phyloP scores from a whole-genome alignment of 2,329 filamentous ascomycete species.

The Zymoseptoria pseudotritici region DNA sequence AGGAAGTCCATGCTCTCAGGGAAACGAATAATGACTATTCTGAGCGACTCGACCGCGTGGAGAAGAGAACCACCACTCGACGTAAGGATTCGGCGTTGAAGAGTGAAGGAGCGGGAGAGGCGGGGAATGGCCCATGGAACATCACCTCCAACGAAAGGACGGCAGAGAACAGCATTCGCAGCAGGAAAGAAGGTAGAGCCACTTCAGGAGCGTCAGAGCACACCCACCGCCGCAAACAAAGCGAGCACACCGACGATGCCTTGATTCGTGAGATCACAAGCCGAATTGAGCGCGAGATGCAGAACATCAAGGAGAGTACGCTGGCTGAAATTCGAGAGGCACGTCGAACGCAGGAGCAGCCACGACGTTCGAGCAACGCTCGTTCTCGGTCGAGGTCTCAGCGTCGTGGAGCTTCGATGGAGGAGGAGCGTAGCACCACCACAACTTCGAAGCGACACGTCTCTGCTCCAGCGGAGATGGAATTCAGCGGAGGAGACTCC shows the following conservation, averaged over 20 bases:
- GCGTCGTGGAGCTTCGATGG: conserved; percentile 1
- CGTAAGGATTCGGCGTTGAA: background rate
- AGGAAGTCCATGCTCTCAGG: conserved; percentile 33
- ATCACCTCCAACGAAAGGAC: background rate
- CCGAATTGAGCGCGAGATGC: conserved; percentile 25
- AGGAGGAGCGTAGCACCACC: background rate
- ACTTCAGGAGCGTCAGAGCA: background rate
- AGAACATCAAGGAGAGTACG: conserved; percentile 17
- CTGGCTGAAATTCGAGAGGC: conserved; percentile 1
- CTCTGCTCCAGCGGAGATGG: conserved; percentile 15
- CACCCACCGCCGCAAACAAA: background rate
- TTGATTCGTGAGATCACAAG: conserved; percentile 17
- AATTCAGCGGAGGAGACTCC: conserved; percentile 18
- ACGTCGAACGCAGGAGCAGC: background rate
- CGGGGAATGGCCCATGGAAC: background rate
- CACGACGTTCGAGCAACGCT: background rate
- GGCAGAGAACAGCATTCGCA: background rate
- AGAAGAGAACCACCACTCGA: background rate
- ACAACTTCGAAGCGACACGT: conserved; percentile 9
- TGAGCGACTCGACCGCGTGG: conserved; percentile 30
- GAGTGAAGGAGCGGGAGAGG: background rate
- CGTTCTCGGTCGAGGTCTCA: conserved; percentile 16
- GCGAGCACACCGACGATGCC: conserved; percentile 13
- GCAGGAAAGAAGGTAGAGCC: background rate
- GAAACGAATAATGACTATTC: conserved; percentile 36